Base-by-base conservation (phyloP, 345 rosid genomes). In the Syzygium grande region DNA sequence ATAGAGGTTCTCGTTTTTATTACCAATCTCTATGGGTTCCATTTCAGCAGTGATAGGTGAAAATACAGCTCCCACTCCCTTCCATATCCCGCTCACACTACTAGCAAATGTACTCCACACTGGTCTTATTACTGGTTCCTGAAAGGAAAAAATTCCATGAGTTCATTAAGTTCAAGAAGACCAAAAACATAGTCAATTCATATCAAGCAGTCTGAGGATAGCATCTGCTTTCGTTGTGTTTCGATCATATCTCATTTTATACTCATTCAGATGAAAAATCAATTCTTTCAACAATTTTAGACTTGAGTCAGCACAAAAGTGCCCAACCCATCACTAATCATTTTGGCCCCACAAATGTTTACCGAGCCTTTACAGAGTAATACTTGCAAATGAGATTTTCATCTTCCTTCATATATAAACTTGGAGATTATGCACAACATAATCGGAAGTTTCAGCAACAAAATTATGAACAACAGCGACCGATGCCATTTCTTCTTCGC, bases 11-110 rank as follows among this genome's bases (percentile, higher is more conserved):
- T 96, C 97, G 27, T 93, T 90, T 91, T 91, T 94, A 84, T 84
- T 93, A 91, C 99, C 98, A 21, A 94, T 86, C 29, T 95, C 99
- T 86, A 97, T 88, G 3, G 99, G 99, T 84, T 97, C 99, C 97
- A 97, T 95, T 90, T 97, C 95, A 46, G 94, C 98, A 53, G 96
- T 96, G 51, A 93, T 94, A 11, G 99, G 96, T 7, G 99, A 97
- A 88, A 96, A 96, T 29, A 94, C 96, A 27, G 99, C 99, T 88
- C 99, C 99, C 51, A 95, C 97, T 14, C 98, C 99, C 88, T 97
- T 95, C 99, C 99, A 97, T 91, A 95, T 94, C 91, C 99, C 99
- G 89, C 98, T 94, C 15, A 97, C 95, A 91, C 99, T 97, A 88
- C 98, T 97, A 38, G 95, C 91, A 92, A 96, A 97, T 80, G 99